Evolutionary conservation across 2,329 filamentous ascomycete genomes (phyloP).

Genomic region (Waltergamsia citrina): DNA sequence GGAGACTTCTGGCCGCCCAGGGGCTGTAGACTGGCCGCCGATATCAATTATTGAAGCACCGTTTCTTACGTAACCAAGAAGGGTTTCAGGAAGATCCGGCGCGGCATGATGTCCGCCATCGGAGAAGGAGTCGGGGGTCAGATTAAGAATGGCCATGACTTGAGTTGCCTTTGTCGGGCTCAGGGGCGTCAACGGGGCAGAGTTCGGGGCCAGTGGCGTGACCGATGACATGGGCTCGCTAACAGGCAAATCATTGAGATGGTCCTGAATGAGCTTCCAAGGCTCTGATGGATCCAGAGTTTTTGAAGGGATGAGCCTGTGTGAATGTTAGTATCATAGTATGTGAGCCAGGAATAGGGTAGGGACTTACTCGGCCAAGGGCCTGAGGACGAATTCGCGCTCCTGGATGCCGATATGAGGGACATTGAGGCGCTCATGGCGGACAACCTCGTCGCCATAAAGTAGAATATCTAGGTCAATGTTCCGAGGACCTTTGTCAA

Average conservation of each 20-base stretch:
- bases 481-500: constrained; percentile 90
- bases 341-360: neutral
- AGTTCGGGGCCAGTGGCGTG: constrained; percentile 39
- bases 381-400: constrained; percentile 86
- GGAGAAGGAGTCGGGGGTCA: constrained; percentile 95
- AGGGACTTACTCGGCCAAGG: constrained; percentile 63
- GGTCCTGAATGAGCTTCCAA: constrained; percentile 52
- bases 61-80: constrained; percentile 50
- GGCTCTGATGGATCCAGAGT: constrained; percentile 42
- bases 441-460: constrained; percentile 59
- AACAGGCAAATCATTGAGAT: constrained; percentile 47
- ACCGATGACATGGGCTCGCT: constrained; percentile 45
- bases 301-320: constrained; percentile 45
- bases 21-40: constrained; percentile 87
- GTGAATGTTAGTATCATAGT: no score
- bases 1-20: constrained; percentile 59
- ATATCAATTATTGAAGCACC: constrained; percentile 85
- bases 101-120: constrained; percentile 64
- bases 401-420: constrained; percentile 82
- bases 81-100: constrained; percentile 45
- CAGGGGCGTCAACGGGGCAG: constrained; percentile 48
- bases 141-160: constrained; percentile 90
- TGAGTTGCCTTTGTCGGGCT: constrained; percentile 54
- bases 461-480: constrained; percentile 91
- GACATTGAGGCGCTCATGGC: constrained; percentile 66